Percentiles rank a stretch among this genome's conserved stretches.
Evolutionary conservation across 495 filamentous ascomycete species (phyloP).

Genomic region (Annulohypoxylon maeteangense): DNA sequence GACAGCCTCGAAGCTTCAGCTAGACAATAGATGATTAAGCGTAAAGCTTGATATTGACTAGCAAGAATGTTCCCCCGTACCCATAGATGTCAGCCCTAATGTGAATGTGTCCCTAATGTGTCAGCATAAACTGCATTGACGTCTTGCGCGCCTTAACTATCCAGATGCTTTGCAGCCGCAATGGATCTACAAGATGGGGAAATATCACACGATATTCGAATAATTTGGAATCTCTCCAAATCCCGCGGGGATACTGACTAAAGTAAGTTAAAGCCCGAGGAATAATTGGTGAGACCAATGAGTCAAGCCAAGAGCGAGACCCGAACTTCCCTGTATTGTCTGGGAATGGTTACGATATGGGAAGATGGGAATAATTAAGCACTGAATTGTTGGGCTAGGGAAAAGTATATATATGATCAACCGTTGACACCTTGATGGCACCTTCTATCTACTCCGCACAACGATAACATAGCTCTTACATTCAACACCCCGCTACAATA

Average conservation of each 20-base stretch:
- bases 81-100: not conserved
- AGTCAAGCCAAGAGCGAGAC: not conserved
- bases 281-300: not conserved
- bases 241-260: slow-evolving; percentile 2
- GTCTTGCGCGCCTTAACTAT: slow-evolving; percentile 6
- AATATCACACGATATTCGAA: not conserved
- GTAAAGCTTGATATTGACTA: not conserved
- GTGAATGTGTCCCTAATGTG: not conserved
- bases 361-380: not conserved
- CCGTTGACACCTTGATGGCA: slow-evolving; percentile 23
- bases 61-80: not conserved
- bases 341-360: not conserved
- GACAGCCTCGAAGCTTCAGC: not conserved
- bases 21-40: not conserved
- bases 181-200: not conserved
- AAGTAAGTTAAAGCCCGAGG: not conserved
- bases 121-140: not conserved
- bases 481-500: not conserved
- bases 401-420: slow-evolving; percentile 12
- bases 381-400: not conserved
- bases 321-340: not conserved
- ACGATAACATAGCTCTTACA: not conserved
- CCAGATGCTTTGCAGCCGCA: not conserved
- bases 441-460: not conserved
- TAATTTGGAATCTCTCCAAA: slow-evolving; percentile 17